phyloP scores from a whole-genome alignment of 2,329 filamentous ascomycete genomes.

The Botrytis byssoidea region DNA sequence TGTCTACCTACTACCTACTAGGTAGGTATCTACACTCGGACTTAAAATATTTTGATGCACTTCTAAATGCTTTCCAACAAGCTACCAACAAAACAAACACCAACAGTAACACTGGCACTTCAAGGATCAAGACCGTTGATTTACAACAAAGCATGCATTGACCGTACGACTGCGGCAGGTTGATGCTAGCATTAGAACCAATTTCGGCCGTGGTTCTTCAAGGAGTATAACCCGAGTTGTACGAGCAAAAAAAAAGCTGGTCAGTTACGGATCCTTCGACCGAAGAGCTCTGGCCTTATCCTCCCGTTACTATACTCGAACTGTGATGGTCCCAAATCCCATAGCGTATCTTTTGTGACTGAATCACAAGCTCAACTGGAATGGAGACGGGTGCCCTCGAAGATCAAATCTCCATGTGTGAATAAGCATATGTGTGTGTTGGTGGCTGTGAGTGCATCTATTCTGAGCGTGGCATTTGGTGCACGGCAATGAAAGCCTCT shows the following conservation, averaged over 20 bases:
- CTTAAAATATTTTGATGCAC: not conserved
- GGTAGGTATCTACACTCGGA: not conserved
- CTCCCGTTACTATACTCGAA: not conserved
- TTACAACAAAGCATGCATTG: constrained; percentile 7
- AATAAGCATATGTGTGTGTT: not conserved
- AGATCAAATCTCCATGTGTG: not conserved
- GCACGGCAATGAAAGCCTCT: not conserved
- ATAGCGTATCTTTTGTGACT: not conserved
- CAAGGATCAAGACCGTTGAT: not conserved
- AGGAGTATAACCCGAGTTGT: not conserved
- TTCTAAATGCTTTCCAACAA: not conserved
- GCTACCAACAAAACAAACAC: not conserved
- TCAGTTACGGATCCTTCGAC: not conserved
- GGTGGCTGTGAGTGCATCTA: not conserved
- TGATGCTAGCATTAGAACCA: not conserved
- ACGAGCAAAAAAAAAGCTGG: not conserved
- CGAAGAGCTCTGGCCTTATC: not conserved
- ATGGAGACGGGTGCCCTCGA: not conserved
- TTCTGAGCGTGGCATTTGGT: not conserved
- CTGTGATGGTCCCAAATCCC: not conserved
- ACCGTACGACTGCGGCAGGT: not conserved
- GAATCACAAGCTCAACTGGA: not conserved
- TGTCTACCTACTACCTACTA: not conserved
- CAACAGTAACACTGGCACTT: not conserved
- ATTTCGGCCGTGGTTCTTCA: not conserved